A percentile compares a stretch with the other conserved stretches of the same genome.
Evolutionary conservation across 1,284 basidiomycete genomes (phyloP).

Genomic region (Malassezia pachydermatis): DNA sequence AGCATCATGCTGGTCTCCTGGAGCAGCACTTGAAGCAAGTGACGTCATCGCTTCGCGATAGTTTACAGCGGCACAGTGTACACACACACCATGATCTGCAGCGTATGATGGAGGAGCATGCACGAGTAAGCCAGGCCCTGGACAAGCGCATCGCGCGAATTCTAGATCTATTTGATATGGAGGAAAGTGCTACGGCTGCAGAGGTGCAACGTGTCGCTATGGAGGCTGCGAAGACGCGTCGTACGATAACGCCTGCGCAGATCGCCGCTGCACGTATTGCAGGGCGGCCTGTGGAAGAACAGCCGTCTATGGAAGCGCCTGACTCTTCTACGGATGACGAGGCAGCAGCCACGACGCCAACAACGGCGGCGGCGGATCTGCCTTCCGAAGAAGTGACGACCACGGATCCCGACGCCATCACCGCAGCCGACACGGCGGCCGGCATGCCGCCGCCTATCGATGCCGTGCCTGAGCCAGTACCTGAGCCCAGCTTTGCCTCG

Average conservation of each 20-base stretch:
- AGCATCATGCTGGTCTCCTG: conserved; percentile 27
- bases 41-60: conserved; percentile 24
- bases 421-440: no score
- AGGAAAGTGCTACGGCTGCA: background rate
- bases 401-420: background rate
- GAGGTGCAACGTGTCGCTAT: conserved; percentile 3
- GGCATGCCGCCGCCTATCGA: background rate
- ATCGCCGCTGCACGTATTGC: conserved; percentile 8
- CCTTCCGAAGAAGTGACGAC: background rate
- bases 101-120: conserved; percentile 29
- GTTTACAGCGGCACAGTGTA: conserved; percentile 31
- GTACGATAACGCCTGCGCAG: conserved; percentile 14
- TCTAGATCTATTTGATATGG: conserved; percentile 5
- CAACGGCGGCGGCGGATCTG: background rate
- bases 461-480: background rate
- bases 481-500: conserved; percentile 1
- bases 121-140: conserved; percentile 5
- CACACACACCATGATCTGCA: conserved; percentile 39
- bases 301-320: background rate
- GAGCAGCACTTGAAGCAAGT: conserved; percentile 26
- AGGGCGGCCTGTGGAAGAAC: background rate
- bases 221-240: background rate
- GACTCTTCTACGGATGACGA: background rate
- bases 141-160: conserved; percentile 8
- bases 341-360: background rate